A percentile compares a stretch with the other conserved stretches of the same genome.
Conservation (phyloP, 2,329 filamentous ascomycete species). For the Phoma sp. region DNA sequence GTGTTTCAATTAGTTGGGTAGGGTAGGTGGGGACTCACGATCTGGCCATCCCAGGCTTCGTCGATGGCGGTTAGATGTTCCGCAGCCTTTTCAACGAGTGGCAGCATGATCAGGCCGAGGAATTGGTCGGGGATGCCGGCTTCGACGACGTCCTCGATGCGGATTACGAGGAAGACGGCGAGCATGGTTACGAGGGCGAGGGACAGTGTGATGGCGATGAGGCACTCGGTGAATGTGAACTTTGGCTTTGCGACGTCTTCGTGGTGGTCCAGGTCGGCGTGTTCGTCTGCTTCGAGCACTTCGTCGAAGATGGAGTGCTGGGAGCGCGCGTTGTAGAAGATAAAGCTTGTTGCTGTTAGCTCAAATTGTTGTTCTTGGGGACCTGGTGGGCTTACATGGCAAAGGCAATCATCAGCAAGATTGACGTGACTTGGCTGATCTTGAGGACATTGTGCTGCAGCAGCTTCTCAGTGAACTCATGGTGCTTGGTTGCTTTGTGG, state of each 20-base stretch:
- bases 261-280: conserved; percentile 67
- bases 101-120: conserved; percentile 76
- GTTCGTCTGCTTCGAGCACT: conserved; percentile 74
- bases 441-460: conserved; percentile 44
- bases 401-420: conserved; percentile 46
- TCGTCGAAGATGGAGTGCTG: conserved; percentile 81
- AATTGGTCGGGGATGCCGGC: conserved; percentile 59
- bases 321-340: conserved; percentile 76
- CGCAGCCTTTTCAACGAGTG: conserved; percentile 84
- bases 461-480: conserved; percentile 41
- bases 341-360: conserved; percentile 63
- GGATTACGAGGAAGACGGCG: conserved; percentile 73
- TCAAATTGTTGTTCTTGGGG: conserved; percentile 52
- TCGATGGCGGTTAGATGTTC: conserved; percentile 85
- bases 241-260: conserved; percentile 68
- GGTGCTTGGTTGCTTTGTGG: conserved; percentile 32
- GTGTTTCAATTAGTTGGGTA: too few species aligned
- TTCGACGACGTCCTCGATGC: conserved; percentile 70
- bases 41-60: conserved; percentile 82
- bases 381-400: conserved; percentile 56
- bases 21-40: conserved; percentile 44
- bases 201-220: conserved; percentile 68
- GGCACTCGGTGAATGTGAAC: conserved; percentile 75
- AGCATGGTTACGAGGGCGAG: conserved; percentile 75
- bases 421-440: conserved; percentile 46